Base-by-base conservation (phyloP, 495 filamentous ascomycete species). In the Tuber brumale region DNA sequence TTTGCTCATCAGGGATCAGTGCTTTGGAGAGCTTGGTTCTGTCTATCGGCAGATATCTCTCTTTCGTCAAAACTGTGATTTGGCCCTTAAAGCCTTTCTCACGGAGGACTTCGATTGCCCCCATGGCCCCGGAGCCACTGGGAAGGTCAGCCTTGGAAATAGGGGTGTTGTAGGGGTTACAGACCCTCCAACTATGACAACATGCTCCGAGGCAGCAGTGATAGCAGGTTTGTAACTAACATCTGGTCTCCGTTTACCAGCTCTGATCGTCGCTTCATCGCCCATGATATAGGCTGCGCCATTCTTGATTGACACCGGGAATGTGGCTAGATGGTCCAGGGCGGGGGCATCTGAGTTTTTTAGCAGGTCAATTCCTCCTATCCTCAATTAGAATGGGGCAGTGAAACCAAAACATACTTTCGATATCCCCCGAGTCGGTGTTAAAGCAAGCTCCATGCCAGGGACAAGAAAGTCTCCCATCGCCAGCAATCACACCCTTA, bases 1-100 rank as follows among this genome's bases (percentile, higher is more conserved):
- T 97, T 27, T 88, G 85, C 2, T 87, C 83, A 81, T 99, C 95
- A n/a, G 92, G 87, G 77, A 98, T 90, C 19, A 98, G 86, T 1
- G 95, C 94, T 85, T 99, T 99, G 74, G 93, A 97, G 71, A 99
- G 89, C 87, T 98, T 98, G 8, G 95, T 93, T 21, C 95, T 90
- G 86, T 99, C 95, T 83, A 97, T 94, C 69, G 93, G 93, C 35
- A 90, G 86, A 83, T 94, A 91, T 3, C 91, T 90, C 83, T 99
- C 95, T 76, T 86, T 89, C n/a, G 92, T 89, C 78, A 99, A 90
- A 79, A 97, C 85, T 14, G 94, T 95, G 76, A 98, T 92, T 72
- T 87, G 84, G 41, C 95, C 95, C 8, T 86, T 89, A 87, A 91
- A 98, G 43, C 93, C 93, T 43, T 91, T 89, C 75, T 91, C 90